Conservation (phyloP, 2,329 filamentous ascomycete species). For the Dothistroma pini region DNA sequence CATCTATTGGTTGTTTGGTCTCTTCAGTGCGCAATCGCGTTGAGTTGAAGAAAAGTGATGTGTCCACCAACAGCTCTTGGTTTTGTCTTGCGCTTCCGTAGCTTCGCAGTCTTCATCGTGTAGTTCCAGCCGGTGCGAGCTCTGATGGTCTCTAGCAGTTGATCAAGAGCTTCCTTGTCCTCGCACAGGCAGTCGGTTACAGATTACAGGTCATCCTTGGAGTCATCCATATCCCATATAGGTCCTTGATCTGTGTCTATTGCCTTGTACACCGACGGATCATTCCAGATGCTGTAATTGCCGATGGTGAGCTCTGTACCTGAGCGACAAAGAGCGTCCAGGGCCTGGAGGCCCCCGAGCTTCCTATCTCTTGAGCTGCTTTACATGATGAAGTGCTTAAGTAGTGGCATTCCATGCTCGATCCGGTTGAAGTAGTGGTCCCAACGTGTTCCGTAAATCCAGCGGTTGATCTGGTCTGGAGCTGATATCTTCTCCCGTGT, state of each 20-base stretch:
- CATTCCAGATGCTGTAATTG: background rate
- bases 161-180: background rate
- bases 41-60: too few relatives aligned
- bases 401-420: background rate
- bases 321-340: background rate
- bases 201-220: background rate
- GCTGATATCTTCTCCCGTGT: background rate
- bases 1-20: too few relatives aligned
- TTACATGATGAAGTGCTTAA: constrained; percentile 11
- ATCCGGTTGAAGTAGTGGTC: constrained; percentile 9
- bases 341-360: background rate
- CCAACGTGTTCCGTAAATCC: constrained; percentile 13
- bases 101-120: too few relatives aligned
- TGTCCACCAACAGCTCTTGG: too few relatives aligned
- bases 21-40: too few relatives aligned
- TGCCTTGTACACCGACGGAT: background rate
- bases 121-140: background rate
- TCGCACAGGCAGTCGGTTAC: background rate
- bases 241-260: background rate
- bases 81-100: too few relatives aligned
- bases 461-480: background rate
- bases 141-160: background rate
- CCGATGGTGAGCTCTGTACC: background rate
- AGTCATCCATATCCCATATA: background rate
- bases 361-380: background rate